Evolutionary conservation across 2,329 filamentous ascomycete genomes (phyloP).

Genomic region (Ceratocystis destructans): DNA sequence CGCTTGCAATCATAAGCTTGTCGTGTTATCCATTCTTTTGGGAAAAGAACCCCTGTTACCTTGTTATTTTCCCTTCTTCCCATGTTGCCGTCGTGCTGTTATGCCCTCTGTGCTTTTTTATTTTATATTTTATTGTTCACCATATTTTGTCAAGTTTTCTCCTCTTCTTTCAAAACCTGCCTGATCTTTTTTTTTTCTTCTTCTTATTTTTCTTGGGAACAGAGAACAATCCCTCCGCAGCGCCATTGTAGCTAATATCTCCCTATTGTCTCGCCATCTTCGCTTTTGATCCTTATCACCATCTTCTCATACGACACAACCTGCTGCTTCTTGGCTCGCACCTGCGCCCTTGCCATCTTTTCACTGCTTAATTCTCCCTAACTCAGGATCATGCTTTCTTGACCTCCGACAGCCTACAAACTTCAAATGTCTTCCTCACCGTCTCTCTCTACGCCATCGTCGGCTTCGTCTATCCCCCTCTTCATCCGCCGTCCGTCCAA

Average conservation of each 20-base stretch:
- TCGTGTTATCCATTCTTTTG: neutral
- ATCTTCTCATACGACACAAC: neutral
- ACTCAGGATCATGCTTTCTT: neutral
- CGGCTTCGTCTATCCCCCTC: constrained; percentile 3
- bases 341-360: neutral
- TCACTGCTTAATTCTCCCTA: neutral
- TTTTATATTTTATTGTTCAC: neutral
- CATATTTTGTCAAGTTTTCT: neutral
- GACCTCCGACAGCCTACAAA: neutral
- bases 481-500: constrained; percentile 14
- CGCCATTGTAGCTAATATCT: too few species aligned
- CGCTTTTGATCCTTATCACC: neutral
- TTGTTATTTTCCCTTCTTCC: constrained; percentile 12
- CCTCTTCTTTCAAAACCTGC: neutral
- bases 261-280: too few species aligned
- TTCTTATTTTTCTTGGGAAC: neutral
- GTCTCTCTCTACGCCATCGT: constrained; percentile 4
- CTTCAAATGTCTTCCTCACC: neutral
- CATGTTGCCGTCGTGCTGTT: neutral
- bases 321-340: neutral
- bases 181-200: neutral
- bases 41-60: neutral
- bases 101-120: constrained; percentile 7
- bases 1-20: neutral
- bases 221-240: too few species aligned